Evolutionary conservation across 2,329 filamentous ascomycete species (phyloP).

Genomic region (Pseudonectria foliicola): DNA sequence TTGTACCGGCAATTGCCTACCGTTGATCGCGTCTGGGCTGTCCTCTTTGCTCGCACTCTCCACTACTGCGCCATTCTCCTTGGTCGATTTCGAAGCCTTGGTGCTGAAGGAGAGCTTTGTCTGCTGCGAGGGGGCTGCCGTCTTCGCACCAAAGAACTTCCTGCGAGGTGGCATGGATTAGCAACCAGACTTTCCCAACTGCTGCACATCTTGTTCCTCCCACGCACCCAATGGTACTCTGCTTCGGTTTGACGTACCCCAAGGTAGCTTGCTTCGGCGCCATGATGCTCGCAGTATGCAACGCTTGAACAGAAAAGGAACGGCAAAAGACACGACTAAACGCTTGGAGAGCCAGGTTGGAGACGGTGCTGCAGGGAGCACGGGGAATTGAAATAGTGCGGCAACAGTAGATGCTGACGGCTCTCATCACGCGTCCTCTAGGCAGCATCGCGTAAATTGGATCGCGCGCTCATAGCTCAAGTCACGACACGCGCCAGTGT

Average conservation of each 20-base stretch:
- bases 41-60: slow-evolving; percentile 28
- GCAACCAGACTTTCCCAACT: slow-evolving; percentile 1
- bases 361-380: slow-evolving; percentile 9
- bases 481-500: slow-evolving; percentile 15
- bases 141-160: slow-evolving; percentile 71
- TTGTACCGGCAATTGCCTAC: slow-evolving; percentile 16
- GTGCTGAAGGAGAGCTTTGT: slow-evolving; percentile 71
- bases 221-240: slow-evolving; percentile 67
- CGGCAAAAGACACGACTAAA: slow-evolving; percentile 3
- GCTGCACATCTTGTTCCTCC: slow-evolving; percentile 3
- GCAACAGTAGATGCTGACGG: slow-evolving; percentile 13
- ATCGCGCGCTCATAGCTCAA: slow-evolving; percentile 13
- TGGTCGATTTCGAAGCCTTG: slow-evolving; percentile 36
- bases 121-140: slow-evolving; percentile 58
- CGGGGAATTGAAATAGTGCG: slow-evolving; percentile 12
- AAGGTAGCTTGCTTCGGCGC: slow-evolving; percentile 70
- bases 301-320: slow-evolving; percentile 3
- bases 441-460: slow-evolving; percentile 36
- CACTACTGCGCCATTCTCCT: slow-evolving; percentile 24
- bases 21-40: slow-evolving; percentile 31
- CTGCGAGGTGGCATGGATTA: slow-evolving; percentile 36
- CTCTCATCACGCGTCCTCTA: slow-evolving; percentile 29
- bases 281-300: slow-evolving; percentile 26
- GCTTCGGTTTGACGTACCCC: slow-evolving; percentile 74
- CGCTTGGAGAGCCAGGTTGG: slow-evolving; percentile 6